phyloP scores from a whole-genome alignment of 352 stramenopile species.

The Bremia lactucae region DNA sequence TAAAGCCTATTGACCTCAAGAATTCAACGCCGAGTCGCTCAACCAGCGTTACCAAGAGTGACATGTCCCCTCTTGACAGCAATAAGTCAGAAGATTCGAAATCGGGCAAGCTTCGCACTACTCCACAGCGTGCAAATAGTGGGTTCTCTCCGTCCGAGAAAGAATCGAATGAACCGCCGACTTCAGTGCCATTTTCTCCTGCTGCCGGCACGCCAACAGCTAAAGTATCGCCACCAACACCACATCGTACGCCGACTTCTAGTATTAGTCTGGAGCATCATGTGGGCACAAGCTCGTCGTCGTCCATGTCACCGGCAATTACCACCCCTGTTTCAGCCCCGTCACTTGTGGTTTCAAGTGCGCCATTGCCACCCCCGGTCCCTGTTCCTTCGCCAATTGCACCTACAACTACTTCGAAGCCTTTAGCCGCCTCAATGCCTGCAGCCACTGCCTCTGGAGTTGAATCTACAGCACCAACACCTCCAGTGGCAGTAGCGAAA shows the following conservation, averaged over 20 bases:
- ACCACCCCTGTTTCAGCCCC: constrained; percentile 14
- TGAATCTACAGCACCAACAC: constrained; percentile 11
- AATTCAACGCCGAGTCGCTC: constrained; percentile 47
- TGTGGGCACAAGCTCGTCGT: constrained; percentile 20
- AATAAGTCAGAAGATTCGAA: constrained; percentile 37
- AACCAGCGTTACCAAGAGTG: constrained; percentile 36
- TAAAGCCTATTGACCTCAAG: constrained; percentile 78
- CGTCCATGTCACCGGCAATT: constrained; percentile 26
- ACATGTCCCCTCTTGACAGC: constrained; percentile 24
- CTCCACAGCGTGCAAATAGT: constrained; percentile 44
- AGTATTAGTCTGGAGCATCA: constrained; percentile 17
- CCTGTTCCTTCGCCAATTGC: constrained; percentile 13
- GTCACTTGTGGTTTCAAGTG: constrained; percentile 15
- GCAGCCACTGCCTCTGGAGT: constrained; percentile 5
- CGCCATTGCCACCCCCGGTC: constrained; percentile 22
- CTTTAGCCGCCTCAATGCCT: constrained; percentile 5
- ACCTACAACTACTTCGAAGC: neutral
- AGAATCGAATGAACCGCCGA: constrained; percentile 15
- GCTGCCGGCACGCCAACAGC: constrained; percentile 18
- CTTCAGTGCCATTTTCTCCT: constrained; percentile 23
- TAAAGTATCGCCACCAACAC: constrained; percentile 29
- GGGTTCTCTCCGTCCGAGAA: constrained; percentile 29
- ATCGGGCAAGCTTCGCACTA: constrained; percentile 33
- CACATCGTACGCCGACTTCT: constrained; percentile 26
- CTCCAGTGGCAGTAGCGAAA: constrained; percentile 15